Conservation (phyloP, 441 rosid genomes). For the Pelargonium australe region DNA sequence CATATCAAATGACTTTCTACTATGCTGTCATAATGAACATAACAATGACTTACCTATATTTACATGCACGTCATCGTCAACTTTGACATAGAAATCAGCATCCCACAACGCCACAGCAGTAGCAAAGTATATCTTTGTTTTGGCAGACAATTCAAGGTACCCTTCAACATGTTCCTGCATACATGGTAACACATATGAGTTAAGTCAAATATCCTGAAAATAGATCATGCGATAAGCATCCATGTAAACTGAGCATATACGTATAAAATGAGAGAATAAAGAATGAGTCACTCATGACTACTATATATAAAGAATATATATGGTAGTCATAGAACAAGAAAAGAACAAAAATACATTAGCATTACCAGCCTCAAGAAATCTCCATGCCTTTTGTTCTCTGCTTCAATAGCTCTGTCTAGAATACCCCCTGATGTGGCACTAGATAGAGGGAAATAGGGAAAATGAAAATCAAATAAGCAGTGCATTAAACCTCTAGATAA, state of each 20-base stretch:
- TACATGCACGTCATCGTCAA: slow-evolving; percentile 96
- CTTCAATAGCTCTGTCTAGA: slow-evolving; percentile 2
- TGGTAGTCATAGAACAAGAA: not conserved
- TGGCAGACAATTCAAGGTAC: slow-evolving; percentile 90
- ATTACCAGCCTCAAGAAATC: slow-evolving; percentile 10
- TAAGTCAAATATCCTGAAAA: slow-evolving; percentile 4
- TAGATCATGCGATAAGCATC: not conserved
- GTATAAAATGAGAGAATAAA: not conserved
- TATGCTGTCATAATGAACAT: not conserved
- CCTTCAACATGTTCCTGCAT: slow-evolving; percentile 97
- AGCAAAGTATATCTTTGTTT: slow-evolving; percentile 87
- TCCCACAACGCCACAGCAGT: slow-evolving; percentile 83
- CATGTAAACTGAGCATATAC: not conserved
- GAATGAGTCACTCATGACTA: too few relatives aligned
- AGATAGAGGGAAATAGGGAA: not conserved
- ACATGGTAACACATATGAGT: slow-evolving; percentile 13
- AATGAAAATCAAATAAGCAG: not conserved
- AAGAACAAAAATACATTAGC: not conserved
- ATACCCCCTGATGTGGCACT: slow-evolving; percentile 10
- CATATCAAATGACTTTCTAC: not conserved
- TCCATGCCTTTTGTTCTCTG: slow-evolving; percentile 2
- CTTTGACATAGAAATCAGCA: slow-evolving; percentile 96
- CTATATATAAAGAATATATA: too few relatives aligned
- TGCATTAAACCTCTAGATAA: slow-evolving; percentile 2
- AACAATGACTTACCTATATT: slow-evolving; percentile 55